Evolutionary conservation across 164 flowering plant species (phyloP), one percentile per base, ranked within the genome.

Genomic region (Akebia trifoliata): DNA sequence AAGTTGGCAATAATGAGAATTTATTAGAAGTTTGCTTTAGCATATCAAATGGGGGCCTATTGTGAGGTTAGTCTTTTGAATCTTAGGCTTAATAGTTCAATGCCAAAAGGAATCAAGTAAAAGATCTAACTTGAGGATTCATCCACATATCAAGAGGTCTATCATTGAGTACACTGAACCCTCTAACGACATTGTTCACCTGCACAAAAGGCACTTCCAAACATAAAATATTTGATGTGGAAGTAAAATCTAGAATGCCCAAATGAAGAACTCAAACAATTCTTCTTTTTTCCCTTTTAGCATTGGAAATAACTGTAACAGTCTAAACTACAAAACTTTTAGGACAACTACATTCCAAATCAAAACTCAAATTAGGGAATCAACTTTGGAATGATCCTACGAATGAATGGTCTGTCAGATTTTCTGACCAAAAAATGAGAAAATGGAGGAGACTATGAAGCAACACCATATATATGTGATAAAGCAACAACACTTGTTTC

Each of bases 71-170:
- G 20, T 4, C 2, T 4, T 12, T 53, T n/a, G n/a, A n/a, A n/a
- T n/a, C n/a, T n/a, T 12, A 18, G 57, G 25, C 22, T 24, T 37
- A 1, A 20, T 32, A 3, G 42, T 53, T 37, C 3, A 28, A 9
- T 15, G 38, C 24, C 4, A 21, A 31, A 50, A 0, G 17, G 0
- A 49, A 49, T 15, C 3, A 34, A 34, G 39, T 1, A 24, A 48
- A 5, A 37, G 37, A 22, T 37, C 53, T 60, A 55, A 90, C 99
- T 90, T 72, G 74, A 52, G 93, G 87, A 76, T 90, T 77, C 97
- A 94, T 90, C 18, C 99, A 80, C 99, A 94, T 94, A 69, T 94
- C 99, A 66, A 94, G 92, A 43, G 99, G 99, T 28, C 97, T 97
- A 66, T 84, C 65, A 51, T 48, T 66, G 63, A 87, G 92, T 50